phyloP scores from a whole-genome alignment of 2,329 filamentous ascomycete genomes.

The Fusarium sp. region DNA sequence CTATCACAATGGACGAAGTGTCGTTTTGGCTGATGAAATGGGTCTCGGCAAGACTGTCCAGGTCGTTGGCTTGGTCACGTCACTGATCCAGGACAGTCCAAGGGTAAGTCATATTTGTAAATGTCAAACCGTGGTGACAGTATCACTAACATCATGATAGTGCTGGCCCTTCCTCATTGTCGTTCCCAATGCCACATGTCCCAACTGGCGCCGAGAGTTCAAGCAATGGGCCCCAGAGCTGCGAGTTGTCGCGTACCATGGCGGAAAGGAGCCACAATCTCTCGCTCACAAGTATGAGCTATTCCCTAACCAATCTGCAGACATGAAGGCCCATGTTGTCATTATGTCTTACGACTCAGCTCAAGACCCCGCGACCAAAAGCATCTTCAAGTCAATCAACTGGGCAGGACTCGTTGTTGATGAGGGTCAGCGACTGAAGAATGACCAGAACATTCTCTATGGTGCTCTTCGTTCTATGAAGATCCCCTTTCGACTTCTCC shows the following conservation, averaged over 20 bases:
- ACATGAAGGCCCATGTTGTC: constrained; percentile 87
- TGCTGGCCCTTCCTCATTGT: constrained; percentile 95
- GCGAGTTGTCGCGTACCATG: constrained; percentile 92
- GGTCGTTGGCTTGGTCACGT: constrained; percentile 81
- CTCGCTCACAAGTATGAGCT: constrained; percentile 85
- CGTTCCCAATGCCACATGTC: constrained; percentile 91
- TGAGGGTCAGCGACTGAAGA: constrained; percentile 94
- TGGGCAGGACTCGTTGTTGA: constrained; percentile 94
- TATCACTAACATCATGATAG: constrained; percentile 38
- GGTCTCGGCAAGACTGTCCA: constrained; percentile 97
- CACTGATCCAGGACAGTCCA: constrained; percentile 70
- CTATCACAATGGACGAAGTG: constrained; percentile 81
- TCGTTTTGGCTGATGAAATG: constrained; percentile 97
- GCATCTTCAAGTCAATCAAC: constrained; percentile 71
- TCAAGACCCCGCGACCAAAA: constrained; percentile 71
- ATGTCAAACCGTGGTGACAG: neutral
- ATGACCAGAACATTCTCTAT: constrained; percentile 86
- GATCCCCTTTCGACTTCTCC: constrained; percentile 81
- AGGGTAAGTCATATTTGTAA: constrained; percentile 47
- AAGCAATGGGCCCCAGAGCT: constrained; percentile 89
- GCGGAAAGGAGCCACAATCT: constrained; percentile 74
- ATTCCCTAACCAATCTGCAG: constrained; percentile 70
- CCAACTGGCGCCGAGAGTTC: constrained; percentile 98
- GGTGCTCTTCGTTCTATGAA: constrained; percentile 73
- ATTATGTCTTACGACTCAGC: constrained; percentile 95